A percentile compares a stretch with the other conserved stretches of the same genome.
phyloP scores from a whole-genome alignment of 768 basidiomycete species.

The Lactarius evosmus region DNA sequence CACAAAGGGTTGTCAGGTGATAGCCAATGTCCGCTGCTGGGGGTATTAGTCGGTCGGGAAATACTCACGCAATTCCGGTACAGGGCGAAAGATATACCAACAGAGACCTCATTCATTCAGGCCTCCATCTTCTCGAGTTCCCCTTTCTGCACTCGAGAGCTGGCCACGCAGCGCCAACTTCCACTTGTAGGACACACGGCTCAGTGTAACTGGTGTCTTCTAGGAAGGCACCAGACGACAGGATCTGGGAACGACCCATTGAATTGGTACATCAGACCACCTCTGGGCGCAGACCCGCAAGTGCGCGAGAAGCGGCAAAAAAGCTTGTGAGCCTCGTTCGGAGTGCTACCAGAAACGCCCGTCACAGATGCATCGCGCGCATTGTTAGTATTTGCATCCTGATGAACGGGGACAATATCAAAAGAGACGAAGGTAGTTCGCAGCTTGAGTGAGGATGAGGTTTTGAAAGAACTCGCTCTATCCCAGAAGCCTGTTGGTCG shows the following conservation, averaged over 20 bases:
- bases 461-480: conserved; percentile 85
- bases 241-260: conserved; percentile 15
- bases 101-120: conserved; percentile 62
- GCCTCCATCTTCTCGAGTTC: conserved; percentile 55
- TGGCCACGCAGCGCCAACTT: conserved; percentile 95
- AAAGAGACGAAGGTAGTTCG: conserved; percentile 75
- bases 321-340: conserved; percentile 52
- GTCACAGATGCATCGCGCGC: conserved; percentile 48
- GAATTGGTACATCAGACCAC: conserved; percentile 12
- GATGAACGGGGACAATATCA: conserved; percentile 92
- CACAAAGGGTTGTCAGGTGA: conserved; percentile 2
- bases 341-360: background rate
- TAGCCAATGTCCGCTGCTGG: background rate
- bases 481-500: conserved; percentile 90
- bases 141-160: conserved; percentile 86
- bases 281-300: conserved; percentile 58
- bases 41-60: background rate
- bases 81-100: conserved; percentile 90
- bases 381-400: conserved; percentile 76
- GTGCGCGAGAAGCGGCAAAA: conserved; percentile 80
- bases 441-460: conserved; percentile 51
- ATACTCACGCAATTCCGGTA: conserved; percentile 80
- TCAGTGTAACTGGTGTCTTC: conserved; percentile 96
- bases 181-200: conserved; percentile 86
- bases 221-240: conserved; percentile 85